Evolutionary conservation across 1,284 basidiomycete species (phyloP).

Genomic region (Phaffia rhodozyma): DNA sequence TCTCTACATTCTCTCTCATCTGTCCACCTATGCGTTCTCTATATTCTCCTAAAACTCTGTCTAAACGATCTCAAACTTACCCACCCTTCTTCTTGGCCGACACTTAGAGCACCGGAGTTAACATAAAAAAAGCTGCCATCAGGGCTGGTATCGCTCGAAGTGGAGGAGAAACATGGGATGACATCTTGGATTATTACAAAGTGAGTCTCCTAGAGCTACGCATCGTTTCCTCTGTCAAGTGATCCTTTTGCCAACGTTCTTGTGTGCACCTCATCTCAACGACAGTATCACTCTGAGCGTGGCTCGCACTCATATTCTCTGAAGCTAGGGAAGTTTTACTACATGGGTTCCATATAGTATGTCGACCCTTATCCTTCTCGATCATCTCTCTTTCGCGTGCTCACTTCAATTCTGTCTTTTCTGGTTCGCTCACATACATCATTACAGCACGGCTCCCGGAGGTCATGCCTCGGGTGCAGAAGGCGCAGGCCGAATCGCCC

Average conservation of each 20-base stretch:
- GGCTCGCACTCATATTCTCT: constrained; percentile 75
- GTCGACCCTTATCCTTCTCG: not conserved
- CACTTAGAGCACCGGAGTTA: constrained; percentile 47
- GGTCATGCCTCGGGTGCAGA: constrained; percentile 76
- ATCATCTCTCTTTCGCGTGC: not conserved
- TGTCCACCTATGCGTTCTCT: not conserved
- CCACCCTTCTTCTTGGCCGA: not conserved
- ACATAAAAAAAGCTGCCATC: constrained; percentile 58
- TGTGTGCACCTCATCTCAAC: not conserved
- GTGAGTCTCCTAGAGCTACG: constrained; percentile 37
- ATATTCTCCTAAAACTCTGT: not conserved
- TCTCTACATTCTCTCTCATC: not conserved
- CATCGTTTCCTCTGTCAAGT: not conserved
- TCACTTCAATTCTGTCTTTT: not conserved
- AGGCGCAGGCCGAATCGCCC: constrained; percentile 65
- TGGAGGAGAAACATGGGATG: constrained; percentile 81
- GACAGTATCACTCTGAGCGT: constrained; percentile 78
- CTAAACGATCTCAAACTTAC: not conserved
- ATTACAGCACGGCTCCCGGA: constrained; percentile 40
- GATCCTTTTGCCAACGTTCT: not conserved
- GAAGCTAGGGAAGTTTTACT: constrained; percentile 81
- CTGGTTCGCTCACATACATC: not conserved
- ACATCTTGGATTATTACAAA: constrained; percentile 80
- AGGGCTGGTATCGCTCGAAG: constrained; percentile 67
- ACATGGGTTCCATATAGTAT: constrained; percentile 74